Evolutionary conservation across 202 grass and related monocot genomes (phyloP), one percentile per base, ranked within the genome.

Genomic region (Schoenoplectus triqueter): DNA sequence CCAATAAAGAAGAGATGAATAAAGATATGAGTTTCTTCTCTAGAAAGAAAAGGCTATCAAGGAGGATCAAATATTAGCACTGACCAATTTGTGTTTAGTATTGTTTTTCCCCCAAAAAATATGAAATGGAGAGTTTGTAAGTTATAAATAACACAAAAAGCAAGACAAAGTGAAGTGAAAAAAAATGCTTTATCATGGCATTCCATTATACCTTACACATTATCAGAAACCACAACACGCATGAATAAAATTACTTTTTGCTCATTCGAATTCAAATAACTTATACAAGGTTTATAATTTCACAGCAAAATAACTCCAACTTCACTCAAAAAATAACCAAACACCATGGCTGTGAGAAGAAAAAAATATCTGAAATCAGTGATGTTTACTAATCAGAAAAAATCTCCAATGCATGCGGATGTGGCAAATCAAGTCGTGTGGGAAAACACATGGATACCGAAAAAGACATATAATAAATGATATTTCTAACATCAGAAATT

Each of bases 341-440:
- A 39, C n/a, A 73, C 47, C 21, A 73, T 47, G 15, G 68, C 41
- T 2, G 9, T 18, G 15, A 71, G 42, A 47, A 71, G 11, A 71
- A 18, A 7, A 8, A 3, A 71, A 45, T 41, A 71, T 47, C 42
- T 71, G 14, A 71, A 71, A 17, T 5, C 3, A 3, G 17, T 68
- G 22, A 6, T 17, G 68, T 47, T 48, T 17, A 17, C 68, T 18
- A 46, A 51, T 51, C 70, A 52, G 70, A 21, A 73, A 31, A 73
- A 17, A 51, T 73, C 47, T 73, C 51, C n/a, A 52, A 73, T 11
- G 3, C 70, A 73, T 73, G 17, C 70, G 51, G 70, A 51, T 51
- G n/a, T 22, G 46, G 17, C 47, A 73, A 51, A 73, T 52, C 17
- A 51, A 22, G 6, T 51, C 20, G 15, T 2, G 40, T 3, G 0